Conservation (phyloP, 2,329 filamentous ascomycete species). For the Pezicula carpinea region DNA sequence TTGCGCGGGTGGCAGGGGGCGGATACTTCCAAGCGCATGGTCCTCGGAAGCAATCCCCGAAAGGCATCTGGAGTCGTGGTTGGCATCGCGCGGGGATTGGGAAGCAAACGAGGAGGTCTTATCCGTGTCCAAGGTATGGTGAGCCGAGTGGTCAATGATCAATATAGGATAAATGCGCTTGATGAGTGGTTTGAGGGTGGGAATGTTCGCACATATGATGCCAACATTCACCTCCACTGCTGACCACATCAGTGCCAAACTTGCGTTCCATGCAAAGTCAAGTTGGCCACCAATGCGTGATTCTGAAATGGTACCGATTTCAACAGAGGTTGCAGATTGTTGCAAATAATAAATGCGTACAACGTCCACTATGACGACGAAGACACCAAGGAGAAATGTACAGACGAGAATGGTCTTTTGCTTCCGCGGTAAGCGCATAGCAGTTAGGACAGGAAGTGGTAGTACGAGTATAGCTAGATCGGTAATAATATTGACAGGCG, state of each 20-base stretch:
- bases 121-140: conserved; percentile 1
- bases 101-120: conserved; percentile 16
- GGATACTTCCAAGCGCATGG: conserved; percentile 2
- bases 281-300: conserved; percentile 40
- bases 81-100: conserved; percentile 4
- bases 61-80: conserved; percentile 1
- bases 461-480: conserved; percentile 83
- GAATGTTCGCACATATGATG: conserved; percentile 88
- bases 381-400: conserved; percentile 82
- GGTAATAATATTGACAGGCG: conserved; percentile 87
- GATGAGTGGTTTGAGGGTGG: conserved; percentile 82
- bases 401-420: conserved; percentile 85
- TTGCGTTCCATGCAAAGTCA: conserved; percentile 69
- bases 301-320: conserved; percentile 2
- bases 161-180: conserved; percentile 35
- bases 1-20: conserved; percentile 7
- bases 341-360: conserved; percentile 88
- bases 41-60: not conserved
- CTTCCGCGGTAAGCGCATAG: conserved; percentile 76
- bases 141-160: conserved; percentile 16
- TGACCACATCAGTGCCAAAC: conserved; percentile 88
- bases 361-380: conserved; percentile 84
- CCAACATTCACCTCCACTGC: conserved; percentile 87
- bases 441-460: conserved; percentile 81
- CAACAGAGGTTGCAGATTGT: conserved; percentile 26